These are phyloP conservation scores for Cyberlindnera galapagoensis DNA, from an alignment of 805 yeast genomes.

Conservation along the genomic window DNA sequence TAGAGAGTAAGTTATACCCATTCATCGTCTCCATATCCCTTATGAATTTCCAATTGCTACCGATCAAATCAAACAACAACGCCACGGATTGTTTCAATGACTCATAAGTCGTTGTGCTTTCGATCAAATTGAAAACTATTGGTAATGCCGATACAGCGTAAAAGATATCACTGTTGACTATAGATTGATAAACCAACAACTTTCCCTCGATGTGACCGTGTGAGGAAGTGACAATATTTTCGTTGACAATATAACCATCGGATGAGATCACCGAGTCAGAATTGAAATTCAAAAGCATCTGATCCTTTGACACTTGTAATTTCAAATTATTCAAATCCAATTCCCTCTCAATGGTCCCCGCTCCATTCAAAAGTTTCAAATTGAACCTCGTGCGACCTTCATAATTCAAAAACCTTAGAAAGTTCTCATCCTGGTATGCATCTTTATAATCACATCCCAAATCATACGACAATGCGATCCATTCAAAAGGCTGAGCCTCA, in stretches of 20 bases:
- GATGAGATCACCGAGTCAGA: slow-evolving; percentile 4
- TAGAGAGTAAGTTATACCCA: slow-evolving; percentile 55
- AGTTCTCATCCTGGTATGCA: slow-evolving; percentile 31
- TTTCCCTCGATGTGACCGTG: slow-evolving; percentile 8
- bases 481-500: slow-evolving; percentile 35
- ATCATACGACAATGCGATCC: slow-evolving; percentile 43
- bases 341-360: slow-evolving; percentile 17
- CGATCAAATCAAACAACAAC: slow-evolving; percentile 36
- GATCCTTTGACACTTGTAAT: slow-evolving; percentile 14
- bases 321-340: slow-evolving; percentile 14
- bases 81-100: slow-evolving; percentile 30
- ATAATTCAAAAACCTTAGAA: slow-evolving; percentile 35
- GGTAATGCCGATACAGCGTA: slow-evolving; percentile 46
- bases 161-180: slow-evolving; percentile 15
- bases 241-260: background rate
- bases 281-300: slow-evolving; percentile 16
- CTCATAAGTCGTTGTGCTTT: slow-evolving; percentile 31
- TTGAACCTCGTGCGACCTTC: slow-evolving; percentile 31
- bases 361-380: slow-evolving; percentile 28
- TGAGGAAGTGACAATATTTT: slow-evolving; percentile 2
- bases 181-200: slow-evolving; percentile 3
- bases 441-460: slow-evolving; percentile 48
- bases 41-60: slow-evolving; percentile 42
- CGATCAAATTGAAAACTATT: slow-evolving; percentile 39
- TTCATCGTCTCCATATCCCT: slow-evolving; percentile 53